A percentile compares a stretch with the other conserved stretches of the same genome.
Evolutionary conservation across 1,284 basidiomycete genomes (phyloP).

Genomic region (Boletus sp.): DNA sequence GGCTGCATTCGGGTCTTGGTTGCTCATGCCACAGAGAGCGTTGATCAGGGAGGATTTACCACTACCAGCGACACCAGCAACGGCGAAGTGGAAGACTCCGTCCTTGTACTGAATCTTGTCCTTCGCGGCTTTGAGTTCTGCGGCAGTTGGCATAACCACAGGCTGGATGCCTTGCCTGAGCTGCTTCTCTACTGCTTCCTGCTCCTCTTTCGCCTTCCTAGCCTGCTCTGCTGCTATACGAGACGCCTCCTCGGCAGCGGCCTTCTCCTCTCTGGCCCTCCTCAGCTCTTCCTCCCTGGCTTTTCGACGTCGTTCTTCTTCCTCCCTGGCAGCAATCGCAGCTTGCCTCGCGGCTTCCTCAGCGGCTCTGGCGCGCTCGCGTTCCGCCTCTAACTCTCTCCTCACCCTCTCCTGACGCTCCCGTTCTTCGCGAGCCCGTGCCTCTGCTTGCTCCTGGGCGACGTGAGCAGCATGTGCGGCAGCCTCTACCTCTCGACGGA

Average conservation of each 20-base stretch:
- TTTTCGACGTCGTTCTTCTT: slow-evolving; percentile 28
- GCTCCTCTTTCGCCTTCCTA: slow-evolving; percentile 26
- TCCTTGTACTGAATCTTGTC: slow-evolving; percentile 31
- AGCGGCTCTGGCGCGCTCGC: slow-evolving; percentile 17
- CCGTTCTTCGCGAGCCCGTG: slow-evolving; percentile 31
- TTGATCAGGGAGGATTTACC: slow-evolving; percentile 45
- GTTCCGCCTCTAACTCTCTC: slow-evolving; percentile 30
- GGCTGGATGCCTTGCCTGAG: slow-evolving; percentile 36
- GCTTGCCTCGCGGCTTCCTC: slow-evolving; percentile 34
- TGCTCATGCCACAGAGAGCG: slow-evolving; percentile 36
- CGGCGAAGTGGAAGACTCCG: slow-evolving; percentile 37
- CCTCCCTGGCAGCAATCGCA: slow-evolving; percentile 31
- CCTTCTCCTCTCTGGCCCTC: slow-evolving; percentile 22
- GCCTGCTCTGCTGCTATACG: slow-evolving; percentile 30
- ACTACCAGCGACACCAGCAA: slow-evolving; percentile 40
- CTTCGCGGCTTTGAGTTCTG: slow-evolving; percentile 32
- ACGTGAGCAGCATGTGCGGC: slow-evolving; percentile 26
- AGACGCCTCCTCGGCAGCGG: slow-evolving; percentile 32
- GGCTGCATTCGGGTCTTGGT: slow-evolving; percentile 35
- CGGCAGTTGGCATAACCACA: slow-evolving; percentile 34
- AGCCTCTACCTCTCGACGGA: slow-evolving; percentile 27
- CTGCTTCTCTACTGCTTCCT: slow-evolving; percentile 28
- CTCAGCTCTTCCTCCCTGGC: slow-evolving; percentile 29
- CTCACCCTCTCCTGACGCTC: slow-evolving; percentile 28
- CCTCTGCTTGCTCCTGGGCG: slow-evolving; percentile 32